Evolutionary conservation across 2,329 filamentous ascomycete species (phyloP), one percentile per base, ranked within the genome.

Genomic region (Mycosphaerelloides madeirae): DNA sequence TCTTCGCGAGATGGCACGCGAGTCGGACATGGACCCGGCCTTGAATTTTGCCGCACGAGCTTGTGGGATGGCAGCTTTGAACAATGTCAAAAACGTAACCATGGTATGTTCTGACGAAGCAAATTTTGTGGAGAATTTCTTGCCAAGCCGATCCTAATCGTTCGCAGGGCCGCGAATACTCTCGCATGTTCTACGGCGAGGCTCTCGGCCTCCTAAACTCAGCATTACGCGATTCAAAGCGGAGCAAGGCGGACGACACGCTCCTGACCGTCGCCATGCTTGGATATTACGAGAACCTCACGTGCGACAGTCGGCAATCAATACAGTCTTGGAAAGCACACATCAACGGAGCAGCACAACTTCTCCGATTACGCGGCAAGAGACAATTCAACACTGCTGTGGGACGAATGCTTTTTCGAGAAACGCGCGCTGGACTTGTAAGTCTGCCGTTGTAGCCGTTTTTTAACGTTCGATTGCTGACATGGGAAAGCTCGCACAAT

Each of bases 251-350:
- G 14, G 62, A 68, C 42, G 58, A 62, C 14, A 63, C 58, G 7
- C 50, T 68, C 3, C 54, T 68, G 31, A 60, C 64, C 15, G 60
- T 67, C 3, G 48, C 60, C 13, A 55, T 68, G 45, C 57, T 68
- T 6, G 62, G 66, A 33, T 61, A 66, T 19, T 68, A 62, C 46
- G 66, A 68, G 52, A 63, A 60, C 29, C 48, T 64, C n/a, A 55
- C 55, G 9, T 63, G 61, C 48, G 58, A 63, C 37, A 55, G 53
- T 18, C 42, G 50, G 25, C 52, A 59, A 29, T 61, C 57, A 14
- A 58, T 64, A 33, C 46, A 61, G 18, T 63, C 63, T 6, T 68
- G 64, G 65, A 67, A 65, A 56, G 65, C 64, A 22, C 65, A 68
- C 44, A 63, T 66, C 31, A 56, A 54, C 20, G 66, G 65, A 19